Evolutionary conservation across 2,329 filamentous ascomycete genomes (phyloP).

Genomic region (Dactylellina leptospora): DNA sequence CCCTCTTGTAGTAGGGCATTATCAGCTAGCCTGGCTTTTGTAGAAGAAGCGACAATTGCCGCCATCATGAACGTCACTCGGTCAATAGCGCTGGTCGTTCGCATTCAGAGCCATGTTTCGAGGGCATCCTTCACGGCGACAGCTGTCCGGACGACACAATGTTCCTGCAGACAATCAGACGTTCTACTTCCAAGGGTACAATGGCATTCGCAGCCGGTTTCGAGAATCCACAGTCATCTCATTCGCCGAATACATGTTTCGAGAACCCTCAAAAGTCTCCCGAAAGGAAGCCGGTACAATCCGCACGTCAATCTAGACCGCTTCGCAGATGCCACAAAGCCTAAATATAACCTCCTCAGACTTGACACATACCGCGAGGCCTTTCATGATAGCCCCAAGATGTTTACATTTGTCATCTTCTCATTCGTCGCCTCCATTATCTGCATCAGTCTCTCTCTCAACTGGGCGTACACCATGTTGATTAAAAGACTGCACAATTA

Average conservation of each 20-base stretch:
- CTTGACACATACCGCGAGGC: conserved; percentile 44
- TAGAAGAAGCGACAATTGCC: neutral
- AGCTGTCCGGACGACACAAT: neutral
- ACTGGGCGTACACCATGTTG: conserved; percentile 9
- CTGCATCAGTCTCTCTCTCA: neutral
- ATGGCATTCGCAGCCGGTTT: neutral
- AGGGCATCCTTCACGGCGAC: neutral
- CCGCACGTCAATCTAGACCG: conserved; percentile 26
- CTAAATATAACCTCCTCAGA: conserved; percentile 44
- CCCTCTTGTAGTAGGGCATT: neutral
- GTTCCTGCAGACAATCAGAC: neutral
- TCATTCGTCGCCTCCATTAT: neutral
- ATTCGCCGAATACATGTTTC: conserved; percentile 19
- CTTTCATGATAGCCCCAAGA: conserved; percentile 33
- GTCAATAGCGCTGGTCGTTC: conserved; percentile 18
- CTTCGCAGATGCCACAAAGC: conserved; percentile 12
- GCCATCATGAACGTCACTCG: conserved; percentile 14
- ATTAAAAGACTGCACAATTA: conserved; percentile 59
- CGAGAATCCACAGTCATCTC: neutral
- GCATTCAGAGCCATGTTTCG: conserved; percentile 11
- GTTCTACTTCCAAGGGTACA: neutral
- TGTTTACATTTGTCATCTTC: conserved; percentile 22
- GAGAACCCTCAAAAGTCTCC: neutral
- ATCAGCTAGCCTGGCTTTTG: neutral
- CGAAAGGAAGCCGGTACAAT: conserved; percentile 12